A percentile compares a stretch with the other conserved stretches of the same genome.
Conservation (phyloP, 768 basidiomycete species). For the Gloeostereum incarnatum region DNA sequence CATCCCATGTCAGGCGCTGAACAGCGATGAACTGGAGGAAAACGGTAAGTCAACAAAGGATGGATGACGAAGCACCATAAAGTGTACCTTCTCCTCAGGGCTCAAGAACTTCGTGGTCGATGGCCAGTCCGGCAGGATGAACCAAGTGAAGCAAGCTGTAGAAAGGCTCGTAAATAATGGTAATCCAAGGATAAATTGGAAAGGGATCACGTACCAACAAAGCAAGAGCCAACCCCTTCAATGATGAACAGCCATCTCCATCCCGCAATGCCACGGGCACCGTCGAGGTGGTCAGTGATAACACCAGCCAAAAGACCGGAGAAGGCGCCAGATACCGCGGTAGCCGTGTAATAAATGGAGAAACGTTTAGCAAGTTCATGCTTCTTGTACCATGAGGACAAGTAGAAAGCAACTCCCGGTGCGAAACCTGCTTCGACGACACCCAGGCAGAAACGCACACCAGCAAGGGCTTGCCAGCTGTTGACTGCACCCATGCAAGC, state of each 20-base stretch:
- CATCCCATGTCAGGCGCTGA: slow-evolving; percentile 9
- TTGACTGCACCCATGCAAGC: slow-evolving; percentile 16
- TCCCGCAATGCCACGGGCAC: slow-evolving; percentile 12
- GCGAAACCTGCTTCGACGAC: slow-evolving; percentile 27
- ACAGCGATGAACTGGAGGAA: slow-evolving; percentile 10
- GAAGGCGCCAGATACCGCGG: slow-evolving; percentile 12
- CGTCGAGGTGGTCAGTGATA: slow-evolving; percentile 11
- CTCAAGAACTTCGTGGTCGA: slow-evolving; percentile 15
- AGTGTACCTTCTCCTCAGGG: slow-evolving; percentile 12
- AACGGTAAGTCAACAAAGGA: slow-evolving; percentile 1
- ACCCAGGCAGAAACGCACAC: slow-evolving; percentile 16
- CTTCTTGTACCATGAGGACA: slow-evolving; percentile 9
- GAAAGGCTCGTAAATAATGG: too few relatives aligned
- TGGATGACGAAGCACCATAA: neutral
- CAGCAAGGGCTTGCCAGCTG: slow-evolving; percentile 13
- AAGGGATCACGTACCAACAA: too few relatives aligned
- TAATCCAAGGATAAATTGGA: too few relatives aligned
- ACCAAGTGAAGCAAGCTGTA: slow-evolving; percentile 9
- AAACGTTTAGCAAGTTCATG: slow-evolving; percentile 8
- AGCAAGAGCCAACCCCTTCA: slow-evolving; percentile 15
- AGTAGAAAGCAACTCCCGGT: slow-evolving; percentile 23
- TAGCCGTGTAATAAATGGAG: slow-evolving; percentile 9
- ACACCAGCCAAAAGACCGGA: slow-evolving; percentile 15
- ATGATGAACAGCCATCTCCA: slow-evolving; percentile 20
- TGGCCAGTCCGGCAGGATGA: slow-evolving; percentile 12